A percentile compares a stretch with the other conserved stretches of the same genome.
Conservation (phyloP, 2,329 filamentous ascomycete species). For the Botrytis pseudocinerea region DNA sequence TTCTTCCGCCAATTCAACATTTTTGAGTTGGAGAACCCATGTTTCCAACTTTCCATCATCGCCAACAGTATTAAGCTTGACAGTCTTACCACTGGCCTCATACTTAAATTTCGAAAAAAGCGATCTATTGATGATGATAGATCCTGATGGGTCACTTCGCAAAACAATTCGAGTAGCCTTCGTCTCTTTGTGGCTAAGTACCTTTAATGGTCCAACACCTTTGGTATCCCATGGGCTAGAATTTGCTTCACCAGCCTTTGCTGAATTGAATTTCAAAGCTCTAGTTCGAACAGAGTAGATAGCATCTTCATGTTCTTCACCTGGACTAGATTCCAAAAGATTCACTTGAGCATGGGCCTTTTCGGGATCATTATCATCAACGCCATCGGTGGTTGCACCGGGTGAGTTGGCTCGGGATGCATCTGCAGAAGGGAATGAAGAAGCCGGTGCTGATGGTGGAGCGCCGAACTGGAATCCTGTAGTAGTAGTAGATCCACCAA, state of each 20-base stretch:
- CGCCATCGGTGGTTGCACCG: constrained; percentile 39
- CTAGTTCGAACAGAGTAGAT: constrained; percentile 72
- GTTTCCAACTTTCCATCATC: constrained; percentile 63
- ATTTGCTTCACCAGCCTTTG: constrained; percentile 48
- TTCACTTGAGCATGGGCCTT: constrained; percentile 66
- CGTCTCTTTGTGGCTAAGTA: constrained; percentile 73
- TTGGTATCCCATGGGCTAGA: constrained; percentile 65
- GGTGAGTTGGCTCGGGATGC: constrained; percentile 41
- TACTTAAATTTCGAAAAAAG: constrained; percentile 64
- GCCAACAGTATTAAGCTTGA: constrained; percentile 59
- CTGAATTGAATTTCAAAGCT: constrained; percentile 60
- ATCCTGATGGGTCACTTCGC: constrained; percentile 73
- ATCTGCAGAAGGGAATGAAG: constrained; percentile 38
- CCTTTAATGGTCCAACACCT: constrained; percentile 69
- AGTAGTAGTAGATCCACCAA: constrained; percentile 24
- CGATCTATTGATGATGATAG: constrained; percentile 70
- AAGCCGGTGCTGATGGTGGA: constrained; percentile 33
- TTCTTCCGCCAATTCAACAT: constrained; percentile 50
- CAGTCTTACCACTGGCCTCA: constrained; percentile 59
- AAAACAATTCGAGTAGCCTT: constrained; percentile 67
- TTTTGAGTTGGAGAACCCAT: constrained; percentile 73
- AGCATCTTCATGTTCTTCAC: constrained; percentile 71
- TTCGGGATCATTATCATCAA: constrained; percentile 51
- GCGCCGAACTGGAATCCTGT: constrained; percentile 36
- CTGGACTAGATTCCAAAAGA: constrained; percentile 64